These are phyloP conservation scores for Talaromyces piceae DNA, from an alignment of 2,329 filamentous ascomycete genomes.

Conservation along the genomic window DNA sequence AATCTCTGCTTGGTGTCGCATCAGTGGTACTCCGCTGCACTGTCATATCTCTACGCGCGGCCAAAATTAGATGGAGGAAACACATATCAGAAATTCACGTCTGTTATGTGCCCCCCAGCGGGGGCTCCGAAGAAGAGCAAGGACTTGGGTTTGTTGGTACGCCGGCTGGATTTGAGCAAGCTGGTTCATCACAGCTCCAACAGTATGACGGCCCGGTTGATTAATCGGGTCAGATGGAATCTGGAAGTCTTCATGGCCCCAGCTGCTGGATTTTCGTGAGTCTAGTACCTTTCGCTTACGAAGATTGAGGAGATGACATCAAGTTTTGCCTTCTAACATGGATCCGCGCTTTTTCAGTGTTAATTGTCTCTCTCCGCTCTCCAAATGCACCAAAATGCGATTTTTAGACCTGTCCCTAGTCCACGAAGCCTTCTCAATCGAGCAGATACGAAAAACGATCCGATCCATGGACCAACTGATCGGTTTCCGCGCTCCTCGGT, in stretches of 20 bases:
- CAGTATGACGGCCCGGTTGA: constrained; percentile 49
- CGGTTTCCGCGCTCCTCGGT: constrained; percentile 39
- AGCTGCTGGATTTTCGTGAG: constrained; percentile 49
- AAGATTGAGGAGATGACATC: neutral
- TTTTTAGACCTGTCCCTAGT: constrained; percentile 48
- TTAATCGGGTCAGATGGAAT: constrained; percentile 46
- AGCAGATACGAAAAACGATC: constrained; percentile 44
- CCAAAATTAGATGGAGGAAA: constrained; percentile 44
- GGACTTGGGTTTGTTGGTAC: constrained; percentile 43
- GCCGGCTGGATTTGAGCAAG: constrained; percentile 44
- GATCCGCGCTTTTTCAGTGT: constrained; percentile 22
- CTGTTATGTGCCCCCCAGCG: constrained; percentile 46
- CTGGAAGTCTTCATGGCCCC: constrained; percentile 52
- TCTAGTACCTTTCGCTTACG: constrained; percentile 7
- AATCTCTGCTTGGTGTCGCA: constrained; percentile 47
- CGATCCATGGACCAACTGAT: constrained; percentile 39
- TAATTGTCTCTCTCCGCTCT: constrained; percentile 50
- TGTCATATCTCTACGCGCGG: constrained; percentile 45
- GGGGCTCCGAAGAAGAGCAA: constrained; percentile 41
- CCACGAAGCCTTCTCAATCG: constrained; percentile 43
- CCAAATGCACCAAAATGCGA: constrained; percentile 46
- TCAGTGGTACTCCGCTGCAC: constrained; percentile 50
- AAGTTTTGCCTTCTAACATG: neutral
- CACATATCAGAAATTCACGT: constrained; percentile 48
- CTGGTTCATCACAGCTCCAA: constrained; percentile 55